Evolutionary conservation across 129 eudicot genomes (phyloP).

Genomic region (Heracleum sosnowskyi): DNA sequence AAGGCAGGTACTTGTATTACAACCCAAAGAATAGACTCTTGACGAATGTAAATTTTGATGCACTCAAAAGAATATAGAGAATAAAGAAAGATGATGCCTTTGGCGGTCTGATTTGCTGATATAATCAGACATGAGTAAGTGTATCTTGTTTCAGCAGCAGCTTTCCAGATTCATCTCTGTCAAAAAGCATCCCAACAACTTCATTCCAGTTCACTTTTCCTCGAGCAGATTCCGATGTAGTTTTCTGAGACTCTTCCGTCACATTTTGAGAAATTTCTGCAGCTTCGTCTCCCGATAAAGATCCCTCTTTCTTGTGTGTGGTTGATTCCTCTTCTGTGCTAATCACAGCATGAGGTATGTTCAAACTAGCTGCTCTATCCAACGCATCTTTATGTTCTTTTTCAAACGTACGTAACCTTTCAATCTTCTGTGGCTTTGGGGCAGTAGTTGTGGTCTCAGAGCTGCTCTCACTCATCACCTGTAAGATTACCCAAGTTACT

Average conservation of each 20-base stretch:
- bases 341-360: conserved; percentile 63
- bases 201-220: conserved; percentile 45
- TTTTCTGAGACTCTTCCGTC: conserved; percentile 4
- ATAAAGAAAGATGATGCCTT: neutral
- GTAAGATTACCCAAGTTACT: conserved; percentile 5
- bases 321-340: conserved; percentile 16
- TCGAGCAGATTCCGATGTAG: neutral
- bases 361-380: conserved; percentile 64
- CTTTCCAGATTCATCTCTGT: conserved; percentile 37
- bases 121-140: neutral
- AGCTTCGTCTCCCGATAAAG: conserved; percentile 17
- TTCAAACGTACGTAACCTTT: conserved; percentile 47
- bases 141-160: conserved; percentile 26
- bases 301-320: conserved; percentile 23
- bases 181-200: conserved; percentile 49
- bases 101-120: neutral
- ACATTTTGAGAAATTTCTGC: conserved; percentile 13
- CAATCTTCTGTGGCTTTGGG: conserved; percentile 51
- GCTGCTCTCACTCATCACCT: conserved; percentile 48
- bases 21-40: neutral
- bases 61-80: neutral
- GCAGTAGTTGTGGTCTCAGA: conserved; percentile 46
- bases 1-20: neutral
- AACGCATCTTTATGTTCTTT: conserved; percentile 77
- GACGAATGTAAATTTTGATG: neutral